Conservation (phyloP, 176 grass and related monocot genomes). For the Typha latifolia region DNA sequence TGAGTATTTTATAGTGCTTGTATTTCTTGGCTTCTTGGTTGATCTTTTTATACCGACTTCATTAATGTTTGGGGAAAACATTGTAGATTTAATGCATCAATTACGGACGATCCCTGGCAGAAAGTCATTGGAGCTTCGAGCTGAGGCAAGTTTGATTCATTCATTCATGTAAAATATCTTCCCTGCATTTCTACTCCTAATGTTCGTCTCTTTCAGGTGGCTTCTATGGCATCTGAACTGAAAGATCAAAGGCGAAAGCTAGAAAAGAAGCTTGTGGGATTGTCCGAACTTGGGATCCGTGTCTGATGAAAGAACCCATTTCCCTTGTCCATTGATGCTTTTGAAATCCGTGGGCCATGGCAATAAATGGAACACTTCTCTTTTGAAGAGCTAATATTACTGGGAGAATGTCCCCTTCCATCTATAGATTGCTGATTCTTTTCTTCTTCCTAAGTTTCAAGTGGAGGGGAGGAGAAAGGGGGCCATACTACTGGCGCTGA, state of each 20-base stretch:
- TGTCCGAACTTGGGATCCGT: slow-evolving; percentile 78
- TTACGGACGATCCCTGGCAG: slow-evolving; percentile 69
- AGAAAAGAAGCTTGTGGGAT: slow-evolving; percentile 62
- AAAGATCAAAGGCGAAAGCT: slow-evolving; percentile 51
- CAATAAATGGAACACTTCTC: slow-evolving; percentile 1
- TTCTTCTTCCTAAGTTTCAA: not conserved
- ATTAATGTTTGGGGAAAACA: not conserved
- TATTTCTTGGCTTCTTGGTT: not conserved
- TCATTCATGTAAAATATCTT: not conserved
- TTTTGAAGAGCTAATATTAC: not conserved
- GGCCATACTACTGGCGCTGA: too few species aligned
- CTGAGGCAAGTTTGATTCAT: slow-evolving; percentile 50
- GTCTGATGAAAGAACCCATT: slow-evolving; percentile 33
- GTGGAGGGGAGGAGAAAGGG: too few species aligned
- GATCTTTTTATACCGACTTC: not conserved
- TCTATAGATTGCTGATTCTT: not conserved
- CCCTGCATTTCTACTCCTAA: not conserved
- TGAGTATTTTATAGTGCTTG: not conserved
- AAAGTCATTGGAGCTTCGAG: slow-evolving; percentile 74
- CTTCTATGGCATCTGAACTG: slow-evolving; percentile 86
- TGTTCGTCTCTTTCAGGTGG: slow-evolving; percentile 40
- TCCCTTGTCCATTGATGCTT: not conserved
- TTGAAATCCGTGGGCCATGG: not conserved
- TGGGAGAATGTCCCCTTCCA: not conserved
- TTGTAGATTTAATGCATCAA: slow-evolving; percentile 71